Conservation (phyloP, 176 grass and related monocot genomes). For the Olyra latifolia region DNA sequence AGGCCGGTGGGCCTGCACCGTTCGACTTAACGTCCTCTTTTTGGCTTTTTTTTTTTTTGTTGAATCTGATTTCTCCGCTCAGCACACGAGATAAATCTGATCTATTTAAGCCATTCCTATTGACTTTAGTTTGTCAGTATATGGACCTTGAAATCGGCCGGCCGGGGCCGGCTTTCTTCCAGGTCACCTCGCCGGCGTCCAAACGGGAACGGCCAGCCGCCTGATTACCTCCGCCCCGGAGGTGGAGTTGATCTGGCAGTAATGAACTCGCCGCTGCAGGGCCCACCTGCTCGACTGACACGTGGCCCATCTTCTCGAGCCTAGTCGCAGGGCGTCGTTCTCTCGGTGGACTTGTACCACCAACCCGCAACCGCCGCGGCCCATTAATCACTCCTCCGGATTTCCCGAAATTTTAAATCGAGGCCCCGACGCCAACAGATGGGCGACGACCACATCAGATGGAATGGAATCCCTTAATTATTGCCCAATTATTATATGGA, state of each 20-base stretch:
- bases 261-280: background rate
- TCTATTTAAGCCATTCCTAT: too few relatives aligned
- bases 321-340: background rate
- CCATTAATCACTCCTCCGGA: background rate
- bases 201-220: background rate
- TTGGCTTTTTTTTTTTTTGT: too few relatives aligned
- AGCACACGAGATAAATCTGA: too few relatives aligned
- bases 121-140: background rate
- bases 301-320: background rate
- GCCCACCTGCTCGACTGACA: background rate
- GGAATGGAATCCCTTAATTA: slow-evolving; percentile 33
- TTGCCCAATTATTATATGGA: slow-evolving; percentile 36
- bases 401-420: background rate
- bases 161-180: background rate
- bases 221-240: slow-evolving; percentile 5
- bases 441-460: background rate
- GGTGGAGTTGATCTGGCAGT: background rate
- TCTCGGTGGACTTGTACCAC: background rate
- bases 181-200: background rate
- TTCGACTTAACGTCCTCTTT: too few relatives aligned
- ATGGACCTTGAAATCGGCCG: background rate
- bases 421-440: background rate
- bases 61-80: too few relatives aligned
- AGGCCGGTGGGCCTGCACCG: too few relatives aligned
- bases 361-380: background rate